Evolutionary conservation across 2,329 filamentous ascomycete species (phyloP).

Genomic region (Clathrospora elynae): DNA sequence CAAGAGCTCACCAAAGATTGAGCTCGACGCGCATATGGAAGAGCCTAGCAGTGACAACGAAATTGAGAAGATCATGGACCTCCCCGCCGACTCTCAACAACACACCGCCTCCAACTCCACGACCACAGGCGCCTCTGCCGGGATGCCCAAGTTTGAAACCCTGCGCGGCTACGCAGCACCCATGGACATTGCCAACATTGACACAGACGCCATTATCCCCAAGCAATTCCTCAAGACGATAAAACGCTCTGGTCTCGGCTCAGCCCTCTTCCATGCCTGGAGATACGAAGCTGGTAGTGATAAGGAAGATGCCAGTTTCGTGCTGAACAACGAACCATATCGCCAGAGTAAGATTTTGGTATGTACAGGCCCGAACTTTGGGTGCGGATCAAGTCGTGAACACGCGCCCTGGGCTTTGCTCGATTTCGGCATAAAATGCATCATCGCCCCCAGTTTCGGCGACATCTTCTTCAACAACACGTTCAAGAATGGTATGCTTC

Average conservation of each 20-base stretch:
- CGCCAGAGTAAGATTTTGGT: constrained; percentile 85
- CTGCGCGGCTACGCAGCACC: constrained; percentile 88
- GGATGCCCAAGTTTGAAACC: constrained; percentile 81
- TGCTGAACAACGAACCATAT: constrained; percentile 91
- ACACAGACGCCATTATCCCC: constrained; percentile 99
- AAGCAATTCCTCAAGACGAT: constrained; percentile 99
- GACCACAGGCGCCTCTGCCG: constrained; percentile 58
- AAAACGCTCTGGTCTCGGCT: constrained; percentile 91
- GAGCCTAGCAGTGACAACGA: constrained; percentile 66
- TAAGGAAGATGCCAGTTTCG: constrained; percentile 76
- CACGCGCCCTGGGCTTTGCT: constrained; percentile 97
- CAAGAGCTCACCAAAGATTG: constrained; percentile 61
- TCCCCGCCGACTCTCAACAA: constrained; percentile 67
- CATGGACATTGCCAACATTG: constrained; percentile 85
- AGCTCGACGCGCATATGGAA: constrained; percentile 63
- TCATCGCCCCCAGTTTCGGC: constrained; percentile 85
- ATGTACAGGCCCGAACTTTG: constrained; percentile 90
- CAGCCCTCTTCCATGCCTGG: constrained; percentile 83
- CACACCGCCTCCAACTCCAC: constrained; percentile 64
- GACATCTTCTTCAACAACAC: constrained; percentile 99
- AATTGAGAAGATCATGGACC: constrained; percentile 66
- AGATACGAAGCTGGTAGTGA: constrained; percentile 71
- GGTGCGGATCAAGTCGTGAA: constrained; percentile 89
- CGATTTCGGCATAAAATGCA: constrained; percentile 92
- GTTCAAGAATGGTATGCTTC: constrained; percentile 99